Evolutionary conservation across 306 rosid species (phyloP), one percentile per base, ranked within the genome.

Genomic region (Arachis stenosperma): DNA sequence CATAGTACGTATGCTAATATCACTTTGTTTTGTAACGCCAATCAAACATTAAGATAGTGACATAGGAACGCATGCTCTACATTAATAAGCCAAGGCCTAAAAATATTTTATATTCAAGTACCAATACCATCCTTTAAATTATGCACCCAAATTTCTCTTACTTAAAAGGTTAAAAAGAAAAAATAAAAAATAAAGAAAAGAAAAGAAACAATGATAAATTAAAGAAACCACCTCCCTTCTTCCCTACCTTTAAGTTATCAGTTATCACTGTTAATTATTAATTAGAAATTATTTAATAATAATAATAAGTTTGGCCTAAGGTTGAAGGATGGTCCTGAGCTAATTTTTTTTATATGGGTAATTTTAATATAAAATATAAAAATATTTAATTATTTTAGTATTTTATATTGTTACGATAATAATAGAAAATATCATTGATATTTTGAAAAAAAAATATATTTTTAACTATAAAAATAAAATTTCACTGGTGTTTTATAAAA

Each of bases 301-400:
- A 9, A 11, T 47, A 13, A 47, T 47, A 47, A 47, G n/a, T 33
- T 48, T 48, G 54, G 70, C 84, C 82, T 71, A 81, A 81, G 81
- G 81, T 81, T 71, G 82, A 83, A 68, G 84, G 78, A 78, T 83
- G 87, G 84, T 80, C 82, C 82, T 22, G 27, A 22, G 27, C 27
- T 22, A 22, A 22, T 22, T 22, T 22, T 22, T 22, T 22, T 22
- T 22, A 22, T 22, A 22, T 22, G 27, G 27, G 27, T 22, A 22
- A 22, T 22, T 22, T 22, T 22, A 22, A 22, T 22, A 22, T 22
- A 22, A 22, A 22, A 22, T 22, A 22, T 22, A 22, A 22, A 22
- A 22, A 22, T 22, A 22, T 22, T 22, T 22, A 22, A 22, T 22
- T 22, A 22, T 22, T 22, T 22, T 22, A 22, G 27, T 22, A 22